Evolutionary conservation across 139 green algal genomes (phyloP).

Genomic region (Chlamydomonas sphaeroides): DNA sequence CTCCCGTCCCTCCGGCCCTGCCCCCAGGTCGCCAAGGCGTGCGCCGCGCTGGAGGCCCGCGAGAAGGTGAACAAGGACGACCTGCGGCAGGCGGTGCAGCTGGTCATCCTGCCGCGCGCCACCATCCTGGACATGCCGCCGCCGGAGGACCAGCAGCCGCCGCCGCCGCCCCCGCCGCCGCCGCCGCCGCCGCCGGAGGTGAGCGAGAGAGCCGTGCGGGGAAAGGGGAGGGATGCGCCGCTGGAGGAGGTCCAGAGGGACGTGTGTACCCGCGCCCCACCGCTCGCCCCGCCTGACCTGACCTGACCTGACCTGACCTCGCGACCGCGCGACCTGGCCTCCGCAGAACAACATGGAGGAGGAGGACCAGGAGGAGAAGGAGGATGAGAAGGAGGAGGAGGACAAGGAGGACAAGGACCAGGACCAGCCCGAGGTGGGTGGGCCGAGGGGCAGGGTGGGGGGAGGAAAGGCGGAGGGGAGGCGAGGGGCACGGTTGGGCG

Average conservation of each 20-base stretch:
- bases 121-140: slow-evolving; percentile 75
- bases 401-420: slow-evolving; percentile 81
- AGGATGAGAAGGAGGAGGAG: slow-evolving; percentile 87
- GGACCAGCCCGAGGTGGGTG: slow-evolving; percentile 37
- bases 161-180: slow-evolving; percentile 88
- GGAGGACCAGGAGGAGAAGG: slow-evolving; percentile 74
- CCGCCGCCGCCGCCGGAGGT: slow-evolving; percentile 68
- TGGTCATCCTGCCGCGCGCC: slow-evolving; percentile 94
- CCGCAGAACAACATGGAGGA: slow-evolving; percentile 64
- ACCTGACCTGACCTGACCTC: too few relatives aligned
- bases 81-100: slow-evolving; percentile 90
- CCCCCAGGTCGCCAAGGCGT: slow-evolving; percentile 78
- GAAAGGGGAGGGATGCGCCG: too few relatives aligned
- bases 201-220: too few relatives aligned
- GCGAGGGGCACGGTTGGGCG: neutral
- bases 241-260: too few relatives aligned
- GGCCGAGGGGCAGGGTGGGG: neutral
- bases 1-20: slow-evolving; percentile 78
- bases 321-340: neutral
- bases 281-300: too few relatives aligned
- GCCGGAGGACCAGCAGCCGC: slow-evolving; percentile 75
- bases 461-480: neutral
- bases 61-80: slow-evolving; percentile 93
- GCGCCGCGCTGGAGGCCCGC: slow-evolving; percentile 88
- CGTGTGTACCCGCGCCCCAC: too few relatives aligned